Evolutionary conservation across 495 filamentous ascomycete genomes (phyloP).

Genomic region (Halenospora varia): DNA sequence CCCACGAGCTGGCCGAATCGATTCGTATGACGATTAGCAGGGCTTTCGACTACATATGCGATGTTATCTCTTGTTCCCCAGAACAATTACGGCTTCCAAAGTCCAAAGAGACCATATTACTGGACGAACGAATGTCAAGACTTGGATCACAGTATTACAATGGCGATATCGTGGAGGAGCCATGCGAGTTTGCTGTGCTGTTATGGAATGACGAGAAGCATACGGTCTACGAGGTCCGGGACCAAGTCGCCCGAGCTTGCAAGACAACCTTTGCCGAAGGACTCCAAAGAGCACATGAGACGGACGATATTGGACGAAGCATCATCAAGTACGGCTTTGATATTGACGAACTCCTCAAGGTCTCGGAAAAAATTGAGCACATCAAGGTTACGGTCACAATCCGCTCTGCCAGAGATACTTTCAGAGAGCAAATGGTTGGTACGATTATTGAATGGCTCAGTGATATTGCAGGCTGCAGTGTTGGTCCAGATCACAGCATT

Average conservation of each 20-base stretch:
- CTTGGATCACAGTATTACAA: conserved; percentile 67
- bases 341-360: conserved; percentile 63
- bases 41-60: conserved; percentile 88
- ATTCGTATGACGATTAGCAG: conserved; percentile 82
- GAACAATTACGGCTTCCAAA: conserved; percentile 88
- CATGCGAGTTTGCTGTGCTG: conserved; percentile 78
- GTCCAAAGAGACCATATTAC: conserved; percentile 68
- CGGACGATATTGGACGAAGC: conserved; percentile 79
- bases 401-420: conserved; percentile 87
- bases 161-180: conserved; percentile 32
- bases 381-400: conserved; percentile 97
- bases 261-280: conserved; percentile 65
- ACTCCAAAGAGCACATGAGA: conserved; percentile 73
- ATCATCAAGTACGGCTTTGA: conserved; percentile 73
- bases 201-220: conserved; percentile 99
- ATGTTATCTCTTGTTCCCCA: conserved; percentile 95
- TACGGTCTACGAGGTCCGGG: conserved; percentile 83
- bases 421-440: conserved; percentile 95
- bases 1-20: conserved; percentile 65
- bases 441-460: conserved; percentile 96
- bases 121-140: conserved; percentile 77
- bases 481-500: conserved; percentile 74
- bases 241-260: conserved; percentile 89
- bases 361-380: conserved; percentile 81
- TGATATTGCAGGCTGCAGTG: conserved; percentile 87